A percentile compares a stretch with the other conserved stretches of the same genome.
These are phyloP conservation scores for Nigrospora sphaerica DNA, from an alignment of 2,329 filamentous ascomycete genomes.

Conservation along the genomic window DNA sequence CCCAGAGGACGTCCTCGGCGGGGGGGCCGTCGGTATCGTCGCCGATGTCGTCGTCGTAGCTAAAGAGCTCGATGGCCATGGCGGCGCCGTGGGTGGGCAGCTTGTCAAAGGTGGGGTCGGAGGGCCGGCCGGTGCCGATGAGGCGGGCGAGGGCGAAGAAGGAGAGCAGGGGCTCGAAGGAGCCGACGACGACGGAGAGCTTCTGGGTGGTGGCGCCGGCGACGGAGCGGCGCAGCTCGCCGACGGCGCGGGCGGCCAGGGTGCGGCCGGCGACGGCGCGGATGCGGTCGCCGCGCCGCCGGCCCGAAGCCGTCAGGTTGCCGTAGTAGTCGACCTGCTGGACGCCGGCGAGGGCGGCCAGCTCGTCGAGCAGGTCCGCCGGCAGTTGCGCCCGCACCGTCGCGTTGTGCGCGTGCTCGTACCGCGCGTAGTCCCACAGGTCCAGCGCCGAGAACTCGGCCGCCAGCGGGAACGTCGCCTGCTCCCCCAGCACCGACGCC, in stretches of 20 bases:
- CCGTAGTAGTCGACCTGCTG: constrained; percentile 54
- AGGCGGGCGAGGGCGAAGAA: constrained; percentile 46
- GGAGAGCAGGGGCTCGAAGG: constrained; percentile 45
- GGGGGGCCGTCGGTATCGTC: constrained; percentile 14
- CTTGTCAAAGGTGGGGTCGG: constrained; percentile 39
- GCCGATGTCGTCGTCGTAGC: constrained; percentile 22
- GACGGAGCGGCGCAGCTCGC: constrained; percentile 34
- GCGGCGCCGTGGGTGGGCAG: constrained; percentile 64
- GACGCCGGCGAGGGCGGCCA: constrained; percentile 57
- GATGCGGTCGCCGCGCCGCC: constrained; percentile 28
- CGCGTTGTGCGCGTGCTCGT: constrained; percentile 43
- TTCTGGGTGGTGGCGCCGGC: constrained; percentile 32
- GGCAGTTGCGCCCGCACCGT: constrained; percentile 31
- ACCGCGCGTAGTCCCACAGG: constrained; percentile 50
- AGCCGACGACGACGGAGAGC: constrained; percentile 46
- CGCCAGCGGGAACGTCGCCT: constrained; percentile 20
- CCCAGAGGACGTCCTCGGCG: constrained; percentile 30
- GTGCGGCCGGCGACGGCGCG: constrained; percentile 47
- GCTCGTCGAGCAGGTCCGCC: constrained; percentile 38
- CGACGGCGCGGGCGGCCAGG: constrained; percentile 36
- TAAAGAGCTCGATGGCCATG: constrained; percentile 66
- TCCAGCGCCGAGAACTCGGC: constrained; percentile 39
- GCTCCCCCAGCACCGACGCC: constrained; percentile 26
- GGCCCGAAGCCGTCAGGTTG: constrained; percentile 53
- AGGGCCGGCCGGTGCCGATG: constrained; percentile 32